Evolutionary conservation across 345 rosid genomes (phyloP).

Genomic region (Mercurialis annua): DNA sequence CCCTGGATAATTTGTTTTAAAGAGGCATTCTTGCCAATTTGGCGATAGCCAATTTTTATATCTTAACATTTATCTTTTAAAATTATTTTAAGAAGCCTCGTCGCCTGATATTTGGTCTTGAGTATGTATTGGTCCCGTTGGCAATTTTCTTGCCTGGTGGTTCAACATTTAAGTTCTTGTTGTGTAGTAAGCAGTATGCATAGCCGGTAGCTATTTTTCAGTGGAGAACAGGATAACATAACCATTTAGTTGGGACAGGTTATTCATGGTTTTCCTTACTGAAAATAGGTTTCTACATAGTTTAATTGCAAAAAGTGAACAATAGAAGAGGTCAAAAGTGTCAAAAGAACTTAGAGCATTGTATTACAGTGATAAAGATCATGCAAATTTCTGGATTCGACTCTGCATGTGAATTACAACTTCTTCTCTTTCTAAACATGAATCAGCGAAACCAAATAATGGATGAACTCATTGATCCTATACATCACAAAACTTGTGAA

Average conservation of each 20-base stretch:
- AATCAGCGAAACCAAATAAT: background rate
- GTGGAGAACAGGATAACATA: no score
- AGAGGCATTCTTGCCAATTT: background rate
- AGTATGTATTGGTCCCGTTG: no score
- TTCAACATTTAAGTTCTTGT: background rate
- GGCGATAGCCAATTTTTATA: background rate
- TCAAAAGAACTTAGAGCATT: background rate
- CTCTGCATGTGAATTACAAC: background rate
- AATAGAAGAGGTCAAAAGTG: background rate
- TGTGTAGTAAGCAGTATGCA: background rate
- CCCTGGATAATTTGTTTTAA: background rate
- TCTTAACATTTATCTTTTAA: background rate
- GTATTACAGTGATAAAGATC: background rate
- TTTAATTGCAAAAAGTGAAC: no score
- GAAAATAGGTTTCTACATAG: no score
- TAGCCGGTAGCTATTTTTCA: background rate
- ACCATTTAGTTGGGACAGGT: no score
- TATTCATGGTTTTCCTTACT: no score
- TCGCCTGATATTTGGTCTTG: no score
- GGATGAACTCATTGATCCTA: background rate
- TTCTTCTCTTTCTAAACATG: background rate
- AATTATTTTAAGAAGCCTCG: no score
- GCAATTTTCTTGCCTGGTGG: background rate
- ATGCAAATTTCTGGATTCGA: background rate
- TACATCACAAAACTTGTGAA: background rate